A percentile compares a stretch with the other conserved stretches of the same genome.
Conservation (phyloP, 805 yeast genomes). For the Wickerhamomyces xylosicus region DNA sequence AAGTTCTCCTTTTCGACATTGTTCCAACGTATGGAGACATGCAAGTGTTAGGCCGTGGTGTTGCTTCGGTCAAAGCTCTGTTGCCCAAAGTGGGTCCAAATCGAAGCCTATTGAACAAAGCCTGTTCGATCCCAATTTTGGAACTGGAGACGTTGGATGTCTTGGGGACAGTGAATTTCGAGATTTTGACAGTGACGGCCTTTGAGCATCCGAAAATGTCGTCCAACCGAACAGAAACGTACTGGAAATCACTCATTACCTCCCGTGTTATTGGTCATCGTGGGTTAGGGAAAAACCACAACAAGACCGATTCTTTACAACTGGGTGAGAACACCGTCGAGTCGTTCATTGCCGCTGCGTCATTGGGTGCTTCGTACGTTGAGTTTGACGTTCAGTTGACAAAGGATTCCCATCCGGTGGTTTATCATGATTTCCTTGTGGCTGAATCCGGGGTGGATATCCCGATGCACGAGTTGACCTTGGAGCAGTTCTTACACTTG, state of each 20-base stretch:
- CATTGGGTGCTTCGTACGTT: conserved; percentile 91
- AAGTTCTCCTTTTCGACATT: conserved; percentile 67
- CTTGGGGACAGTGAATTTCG: conserved; percentile 71
- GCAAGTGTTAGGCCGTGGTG: conserved; percentile 71
- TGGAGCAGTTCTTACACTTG: conserved; percentile 72
- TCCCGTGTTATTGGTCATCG: conserved; percentile 94
- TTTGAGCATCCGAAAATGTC: conserved; percentile 63
- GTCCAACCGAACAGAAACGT: conserved; percentile 59
- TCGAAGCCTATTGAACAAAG: conserved; percentile 55
- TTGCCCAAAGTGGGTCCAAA: conserved; percentile 60
- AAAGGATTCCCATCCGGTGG: conserved; percentile 83
- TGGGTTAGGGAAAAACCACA: conserved; percentile 83
- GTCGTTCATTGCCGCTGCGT: conserved; percentile 92
- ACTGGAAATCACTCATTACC: conserved; percentile 84
- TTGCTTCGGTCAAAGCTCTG: conserved; percentile 54
- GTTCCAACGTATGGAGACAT: conserved; percentile 75
- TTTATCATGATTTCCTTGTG: conserved; percentile 88
- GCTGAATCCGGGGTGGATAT: conserved; percentile 94
- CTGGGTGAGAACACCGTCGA: conserved; percentile 94
- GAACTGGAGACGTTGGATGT: conserved; percentile 63
- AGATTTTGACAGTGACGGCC: conserved; percentile 59
- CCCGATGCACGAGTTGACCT: conserved; percentile 88
- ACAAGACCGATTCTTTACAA: conserved; percentile 67
- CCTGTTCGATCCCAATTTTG: conserved; percentile 64
- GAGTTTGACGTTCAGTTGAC: conserved; percentile 96